Conservation (phyloP, 139 green algal genomes). For the Gonium pectorale region DNA sequence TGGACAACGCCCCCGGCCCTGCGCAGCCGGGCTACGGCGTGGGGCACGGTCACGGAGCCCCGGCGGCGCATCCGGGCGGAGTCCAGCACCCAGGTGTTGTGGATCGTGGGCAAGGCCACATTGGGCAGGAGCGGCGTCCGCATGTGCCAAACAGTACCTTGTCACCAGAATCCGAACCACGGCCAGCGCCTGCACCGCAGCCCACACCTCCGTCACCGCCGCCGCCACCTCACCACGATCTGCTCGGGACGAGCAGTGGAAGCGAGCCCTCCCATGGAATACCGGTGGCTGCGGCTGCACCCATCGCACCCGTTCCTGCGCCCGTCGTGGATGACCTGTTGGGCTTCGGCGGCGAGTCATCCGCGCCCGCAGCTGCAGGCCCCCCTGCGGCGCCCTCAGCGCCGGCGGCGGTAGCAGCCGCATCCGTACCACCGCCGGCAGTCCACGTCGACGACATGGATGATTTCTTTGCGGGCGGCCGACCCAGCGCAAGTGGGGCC, state of each 20-base stretch:
- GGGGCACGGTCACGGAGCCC: too few species aligned
- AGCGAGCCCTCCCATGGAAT: not conserved
- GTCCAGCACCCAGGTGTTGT: too few species aligned
- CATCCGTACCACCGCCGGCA: not conserved
- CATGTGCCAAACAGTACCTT: too few species aligned
- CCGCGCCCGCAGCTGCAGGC: not conserved
- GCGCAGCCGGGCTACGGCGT: too few species aligned
- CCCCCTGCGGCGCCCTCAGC: not conserved
- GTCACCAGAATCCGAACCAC: not conserved
- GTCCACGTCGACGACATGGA: slow-evolving; percentile 53
- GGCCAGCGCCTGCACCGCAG: slow-evolving; percentile 7
- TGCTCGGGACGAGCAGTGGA: slow-evolving; percentile 8
- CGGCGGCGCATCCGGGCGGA: too few species aligned
- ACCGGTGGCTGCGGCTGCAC: too few species aligned
- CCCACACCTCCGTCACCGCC: not conserved
- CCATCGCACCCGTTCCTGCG: not conserved
- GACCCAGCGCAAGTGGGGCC: not conserved
- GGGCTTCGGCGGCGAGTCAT: slow-evolving; percentile 31
- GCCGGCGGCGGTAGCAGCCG: not conserved
- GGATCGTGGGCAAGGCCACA: too few species aligned
- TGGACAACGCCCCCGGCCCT: too few species aligned
- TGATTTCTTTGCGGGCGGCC: slow-evolving; percentile 64
- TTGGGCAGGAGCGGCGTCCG: too few species aligned
- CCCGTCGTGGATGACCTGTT: slow-evolving; percentile 48
- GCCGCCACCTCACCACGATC: not conserved